phyloP scores from a whole-genome alignment of 2,329 filamentous ascomycete genomes.

The Aureobasidium sp. region DNA sequence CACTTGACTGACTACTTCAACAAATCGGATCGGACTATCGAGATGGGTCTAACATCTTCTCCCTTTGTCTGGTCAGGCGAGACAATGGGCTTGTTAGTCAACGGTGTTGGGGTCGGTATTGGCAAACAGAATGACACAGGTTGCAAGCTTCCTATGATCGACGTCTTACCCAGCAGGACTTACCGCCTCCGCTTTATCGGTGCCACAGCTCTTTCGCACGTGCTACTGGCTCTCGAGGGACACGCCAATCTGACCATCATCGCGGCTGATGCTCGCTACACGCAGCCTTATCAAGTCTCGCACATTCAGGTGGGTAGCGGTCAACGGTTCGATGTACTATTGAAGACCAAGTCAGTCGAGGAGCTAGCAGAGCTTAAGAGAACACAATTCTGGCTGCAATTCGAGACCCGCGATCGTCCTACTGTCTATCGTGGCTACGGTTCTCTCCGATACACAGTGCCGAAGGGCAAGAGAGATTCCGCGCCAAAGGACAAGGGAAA shows the following conservation, averaged over 20 bases:
- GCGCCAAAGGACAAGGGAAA: too few relatives aligned
- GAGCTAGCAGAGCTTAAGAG: too few relatives aligned
- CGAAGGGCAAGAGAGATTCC: too few relatives aligned
- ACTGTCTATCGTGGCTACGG: too few relatives aligned
- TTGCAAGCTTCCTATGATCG: constrained; percentile 58
- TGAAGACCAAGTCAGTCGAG: constrained; percentile 35
- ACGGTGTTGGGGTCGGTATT: constrained; percentile 58
- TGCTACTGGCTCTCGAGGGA: constrained; percentile 61
- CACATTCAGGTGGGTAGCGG: constrained; percentile 64
- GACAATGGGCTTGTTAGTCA: constrained; percentile 62
- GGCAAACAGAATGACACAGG: constrained; percentile 34
- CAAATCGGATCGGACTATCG: constrained; percentile 59
- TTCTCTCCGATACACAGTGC: too few relatives aligned
- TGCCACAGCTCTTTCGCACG: constrained; percentile 59
- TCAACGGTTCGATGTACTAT: constrained; percentile 66
- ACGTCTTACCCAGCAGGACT: constrained; percentile 65
- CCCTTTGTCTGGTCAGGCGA: constrained; percentile 69
- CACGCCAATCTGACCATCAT: constrained; percentile 66
- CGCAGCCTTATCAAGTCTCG: constrained; percentile 50
- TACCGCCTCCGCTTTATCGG: constrained; percentile 71
- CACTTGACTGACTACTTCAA: constrained; percentile 65
- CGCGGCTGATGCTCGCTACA: constrained; percentile 63
- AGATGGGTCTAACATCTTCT: constrained; percentile 51
- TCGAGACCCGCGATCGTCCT: too few relatives aligned
- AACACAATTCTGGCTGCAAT: too few relatives aligned